Conservation (phyloP, 805 yeast genomes). For the Kuraishia piskuri region DNA sequence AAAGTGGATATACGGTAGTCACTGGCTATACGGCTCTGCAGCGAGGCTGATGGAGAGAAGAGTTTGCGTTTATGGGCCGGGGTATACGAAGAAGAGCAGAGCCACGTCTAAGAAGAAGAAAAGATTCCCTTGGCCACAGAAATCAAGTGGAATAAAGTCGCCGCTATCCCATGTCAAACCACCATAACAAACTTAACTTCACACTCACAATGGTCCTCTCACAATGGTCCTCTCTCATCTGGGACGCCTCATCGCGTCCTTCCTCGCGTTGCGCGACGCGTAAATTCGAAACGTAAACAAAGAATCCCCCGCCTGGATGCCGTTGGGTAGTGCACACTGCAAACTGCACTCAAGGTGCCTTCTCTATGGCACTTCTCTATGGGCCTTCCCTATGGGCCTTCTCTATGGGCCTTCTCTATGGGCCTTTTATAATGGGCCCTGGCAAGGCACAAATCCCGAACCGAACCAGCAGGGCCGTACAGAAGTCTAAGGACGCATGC, state of each 20-base stretch:
- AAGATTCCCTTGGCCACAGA: too few relatives aligned
- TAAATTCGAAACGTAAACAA: not conserved
- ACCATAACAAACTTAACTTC: too few relatives aligned
- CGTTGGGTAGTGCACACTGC: not conserved
- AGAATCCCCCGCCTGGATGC: not conserved
- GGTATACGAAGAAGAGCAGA: not conserved
- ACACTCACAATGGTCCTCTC: too few relatives aligned
- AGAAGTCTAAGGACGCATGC: not conserved
- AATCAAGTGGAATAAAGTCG: too few relatives aligned
- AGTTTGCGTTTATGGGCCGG: not conserved
- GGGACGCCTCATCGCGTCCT: not conserved
- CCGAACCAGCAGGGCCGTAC: not conserved
- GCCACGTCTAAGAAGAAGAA: too few relatives aligned
- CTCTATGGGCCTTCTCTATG: too few relatives aligned
- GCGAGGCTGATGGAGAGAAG: not conserved
- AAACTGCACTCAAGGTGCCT: not conserved
- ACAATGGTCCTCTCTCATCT: too few relatives aligned
- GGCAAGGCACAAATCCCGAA: not conserved
- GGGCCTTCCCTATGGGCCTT: not conserved
- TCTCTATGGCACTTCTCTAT: not conserved
- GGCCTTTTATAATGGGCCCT: too few relatives aligned
- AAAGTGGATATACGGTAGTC: too few relatives aligned
- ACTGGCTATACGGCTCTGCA: not conserved
- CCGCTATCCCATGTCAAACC: too few relatives aligned
- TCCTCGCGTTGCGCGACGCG: not conserved